These are phyloP conservation scores for Alternaria consortialis DNA, from an alignment of 2,329 filamentous ascomycete species.

Conservation along the genomic window DNA sequence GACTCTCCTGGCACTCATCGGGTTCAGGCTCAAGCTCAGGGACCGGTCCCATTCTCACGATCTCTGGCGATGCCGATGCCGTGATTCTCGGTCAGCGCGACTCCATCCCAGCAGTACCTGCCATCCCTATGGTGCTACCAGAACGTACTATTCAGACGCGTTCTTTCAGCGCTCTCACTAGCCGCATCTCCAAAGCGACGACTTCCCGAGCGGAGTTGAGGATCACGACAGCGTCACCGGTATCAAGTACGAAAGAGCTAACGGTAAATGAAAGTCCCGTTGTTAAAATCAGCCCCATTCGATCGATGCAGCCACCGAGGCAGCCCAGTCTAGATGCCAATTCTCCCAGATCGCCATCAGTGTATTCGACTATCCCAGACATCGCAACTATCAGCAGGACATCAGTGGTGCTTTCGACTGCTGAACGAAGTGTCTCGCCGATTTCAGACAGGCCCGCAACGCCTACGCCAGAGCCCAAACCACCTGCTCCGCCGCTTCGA, in stretches of 20 bases:
- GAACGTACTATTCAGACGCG: constrained; percentile 5
- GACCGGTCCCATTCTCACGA: constrained; percentile 32
- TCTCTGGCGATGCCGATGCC: constrained; percentile 37
- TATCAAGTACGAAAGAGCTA: constrained; percentile 8
- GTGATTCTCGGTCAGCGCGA: constrained; percentile 27
- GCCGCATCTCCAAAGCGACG: constrained; percentile 19
- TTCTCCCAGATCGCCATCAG: constrained; percentile 1
- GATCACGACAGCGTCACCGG: constrained; percentile 14
- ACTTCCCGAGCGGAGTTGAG: constrained; percentile 15
- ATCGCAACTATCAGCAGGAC: background rate
- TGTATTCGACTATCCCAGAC: background rate
- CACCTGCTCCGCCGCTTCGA: background rate
- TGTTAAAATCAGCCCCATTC: constrained; percentile 29
- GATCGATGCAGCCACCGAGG: constrained; percentile 35
- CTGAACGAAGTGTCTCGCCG: background rate
- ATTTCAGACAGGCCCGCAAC: background rate
- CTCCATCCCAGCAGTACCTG: constrained; percentile 18
- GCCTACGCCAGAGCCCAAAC: background rate
- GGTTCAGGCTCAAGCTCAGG: constrained; percentile 16
- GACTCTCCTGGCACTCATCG: constrained; percentile 28
- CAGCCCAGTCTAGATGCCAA: constrained; percentile 8
- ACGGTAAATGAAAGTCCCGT: background rate
- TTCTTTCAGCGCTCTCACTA: constrained; percentile 20
- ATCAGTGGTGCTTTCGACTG: background rate
- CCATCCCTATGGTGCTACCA: constrained; percentile 4